Conservation (phyloP, 805 yeast species). For the Wickerhamomyces kurtzmanii region DNA sequence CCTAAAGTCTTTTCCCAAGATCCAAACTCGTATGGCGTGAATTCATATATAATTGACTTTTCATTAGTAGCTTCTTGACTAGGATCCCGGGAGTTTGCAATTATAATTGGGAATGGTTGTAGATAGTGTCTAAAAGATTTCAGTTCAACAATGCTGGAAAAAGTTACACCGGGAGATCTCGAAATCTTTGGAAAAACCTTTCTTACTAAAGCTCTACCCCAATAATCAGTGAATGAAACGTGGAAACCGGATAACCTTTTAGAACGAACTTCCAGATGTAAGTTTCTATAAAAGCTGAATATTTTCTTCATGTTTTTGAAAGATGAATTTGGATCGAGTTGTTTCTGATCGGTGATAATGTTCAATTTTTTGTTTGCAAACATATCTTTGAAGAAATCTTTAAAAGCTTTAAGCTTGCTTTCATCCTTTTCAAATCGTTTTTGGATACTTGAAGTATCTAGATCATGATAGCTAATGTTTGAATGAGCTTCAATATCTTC, state of each 20-base stretch:
- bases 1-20: conserved; percentile 58
- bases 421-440: conserved; percentile 6
- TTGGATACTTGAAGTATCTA: neutral
- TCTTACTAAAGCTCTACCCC: conserved; percentile 54
- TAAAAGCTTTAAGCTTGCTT: conserved; percentile 13
- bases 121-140: conserved; percentile 24
- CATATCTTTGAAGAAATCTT: conserved; percentile 13
- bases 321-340: conserved; percentile 9
- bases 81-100: conserved; percentile 29
- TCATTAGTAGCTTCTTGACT: conserved; percentile 18
- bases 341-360: neutral
- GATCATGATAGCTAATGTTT: no score
- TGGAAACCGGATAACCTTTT: conserved; percentile 45
- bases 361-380: conserved; percentile 14
- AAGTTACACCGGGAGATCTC: conserved; percentile 25
- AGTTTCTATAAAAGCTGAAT: conserved; percentile 35
- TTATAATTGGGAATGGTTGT: conserved; percentile 42
- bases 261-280: conserved; percentile 44
- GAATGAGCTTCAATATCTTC: conserved; percentile 6
- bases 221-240: conserved; percentile 54
- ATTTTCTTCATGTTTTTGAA: conserved; percentile 21
- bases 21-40: conserved; percentile 60
- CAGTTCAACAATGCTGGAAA: conserved; percentile 27
- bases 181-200: conserved; percentile 28
- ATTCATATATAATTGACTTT: conserved; percentile 41